Percentiles rank a stretch among this genome's conserved stretches.
Evolutionary conservation across 192 early-diverging fungal species (phyloP).

Genomic region (Coemansia asiatica): DNA sequence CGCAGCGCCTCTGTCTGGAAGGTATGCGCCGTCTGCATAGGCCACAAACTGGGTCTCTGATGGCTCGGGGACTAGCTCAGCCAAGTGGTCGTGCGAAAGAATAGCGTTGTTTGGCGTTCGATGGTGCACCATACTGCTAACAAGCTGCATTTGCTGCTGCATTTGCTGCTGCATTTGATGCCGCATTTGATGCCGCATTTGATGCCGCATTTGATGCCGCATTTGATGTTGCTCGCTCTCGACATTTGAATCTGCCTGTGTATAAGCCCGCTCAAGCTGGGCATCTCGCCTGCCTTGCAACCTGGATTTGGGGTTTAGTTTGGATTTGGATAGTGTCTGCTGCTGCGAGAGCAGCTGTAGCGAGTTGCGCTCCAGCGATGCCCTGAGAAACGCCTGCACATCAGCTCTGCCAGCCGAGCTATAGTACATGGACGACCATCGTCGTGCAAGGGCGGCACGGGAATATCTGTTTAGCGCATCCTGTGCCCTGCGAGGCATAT

Average conservation of each 20-base stretch:
- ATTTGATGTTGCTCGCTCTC: not conserved
- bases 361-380: slow-evolving; percentile 9
- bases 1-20: slow-evolving; percentile 28
- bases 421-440: slow-evolving; percentile 43
- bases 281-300: not conserved
- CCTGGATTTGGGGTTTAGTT: too few relatives aligned
- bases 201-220: too few relatives aligned
- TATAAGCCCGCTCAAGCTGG: not conserved
- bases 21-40: slow-evolving; percentile 42
- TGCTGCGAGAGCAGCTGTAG: slow-evolving; percentile 9
- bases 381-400: slow-evolving; percentile 20
- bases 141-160: not conserved
- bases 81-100: slow-evolving; percentile 40
- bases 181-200: not conserved
- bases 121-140: slow-evolving; percentile 29
- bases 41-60: slow-evolving; percentile 15
- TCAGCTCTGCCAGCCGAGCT: not conserved
- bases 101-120: slow-evolving; percentile 37
- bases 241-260: not conserved
- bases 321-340: not conserved
- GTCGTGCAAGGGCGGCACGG: slow-evolving; percentile 20
- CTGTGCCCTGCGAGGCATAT: slow-evolving; percentile 20
- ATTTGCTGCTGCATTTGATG: not conserved
- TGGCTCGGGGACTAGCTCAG: slow-evolving; percentile 35
- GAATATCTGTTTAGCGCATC: slow-evolving; percentile 33